phyloP scores from a whole-genome alignment of 768 basidiomycete genomes.

The Saitozyma sp. region DNA sequence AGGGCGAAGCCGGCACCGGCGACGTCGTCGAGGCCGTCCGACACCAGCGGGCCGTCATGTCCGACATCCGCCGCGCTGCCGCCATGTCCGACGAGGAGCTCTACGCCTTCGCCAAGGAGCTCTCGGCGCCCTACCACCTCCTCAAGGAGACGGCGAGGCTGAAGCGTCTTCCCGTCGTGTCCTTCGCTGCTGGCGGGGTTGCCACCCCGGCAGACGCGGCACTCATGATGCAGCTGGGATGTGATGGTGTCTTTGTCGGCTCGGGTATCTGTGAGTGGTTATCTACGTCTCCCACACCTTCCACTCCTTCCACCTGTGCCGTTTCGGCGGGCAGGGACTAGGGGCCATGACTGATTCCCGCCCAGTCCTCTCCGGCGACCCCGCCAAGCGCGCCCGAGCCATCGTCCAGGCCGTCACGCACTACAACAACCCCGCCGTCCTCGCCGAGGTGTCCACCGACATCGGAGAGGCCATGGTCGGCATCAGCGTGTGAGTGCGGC shows the following conservation, averaged over 20 bases:
- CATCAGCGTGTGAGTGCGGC: slow-evolving; percentile 55
- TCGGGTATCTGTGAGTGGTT: slow-evolving; percentile 92
- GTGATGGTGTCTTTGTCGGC: slow-evolving; percentile 97
- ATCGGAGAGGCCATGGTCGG: slow-evolving; percentile 93
- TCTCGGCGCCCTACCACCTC: slow-evolving; percentile 84
- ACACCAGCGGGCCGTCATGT: slow-evolving; percentile 78
- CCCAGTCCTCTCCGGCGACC: slow-evolving; percentile 73
- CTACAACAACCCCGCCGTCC: slow-evolving; percentile 86
- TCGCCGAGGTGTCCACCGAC: slow-evolving; percentile 76
- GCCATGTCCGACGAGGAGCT: slow-evolving; percentile 94
- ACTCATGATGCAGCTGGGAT: slow-evolving; percentile 97
- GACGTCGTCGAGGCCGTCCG: slow-evolving; percentile 71
- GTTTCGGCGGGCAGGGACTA: not conserved
- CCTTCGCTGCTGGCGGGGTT: slow-evolving; percentile 90
- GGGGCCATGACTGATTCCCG: slow-evolving; percentile 3
- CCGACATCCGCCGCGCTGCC: slow-evolving; percentile 79
- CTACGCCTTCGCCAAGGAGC: slow-evolving; percentile 77
- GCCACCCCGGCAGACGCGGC: slow-evolving; percentile 97
- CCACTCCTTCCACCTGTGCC: not conserved
- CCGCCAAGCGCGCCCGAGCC: slow-evolving; percentile 87
- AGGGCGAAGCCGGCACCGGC: slow-evolving; percentile 62
- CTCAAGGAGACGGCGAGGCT: slow-evolving; percentile 93
- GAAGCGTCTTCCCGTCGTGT: slow-evolving; percentile 87
- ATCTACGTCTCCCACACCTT: not conserved
- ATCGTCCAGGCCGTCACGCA: slow-evolving; percentile 98